A percentile compares a stretch with the other conserved stretches of the same genome.
phyloP scores from a whole-genome alignment of 371 early-diverging fungal species.

The Apophysomyces ossiformis region DNA sequence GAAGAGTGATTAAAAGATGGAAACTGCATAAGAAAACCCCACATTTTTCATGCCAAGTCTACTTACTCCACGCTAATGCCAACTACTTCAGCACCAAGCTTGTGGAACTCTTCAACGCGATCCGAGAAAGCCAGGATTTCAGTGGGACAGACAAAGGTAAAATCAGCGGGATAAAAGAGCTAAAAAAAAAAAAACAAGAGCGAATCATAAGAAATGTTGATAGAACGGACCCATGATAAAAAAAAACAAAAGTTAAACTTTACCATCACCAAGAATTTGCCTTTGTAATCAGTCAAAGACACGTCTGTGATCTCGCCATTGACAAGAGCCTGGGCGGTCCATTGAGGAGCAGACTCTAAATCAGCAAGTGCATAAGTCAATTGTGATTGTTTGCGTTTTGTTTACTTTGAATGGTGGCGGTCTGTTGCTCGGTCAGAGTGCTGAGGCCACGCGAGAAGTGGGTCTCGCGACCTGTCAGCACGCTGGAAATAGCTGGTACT shows the following conservation, averaged over 20 bases:
- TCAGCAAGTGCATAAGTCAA: background rate
- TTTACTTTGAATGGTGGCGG: constrained; percentile 28
- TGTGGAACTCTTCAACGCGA: constrained; percentile 64
- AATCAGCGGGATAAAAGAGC: constrained; percentile 48
- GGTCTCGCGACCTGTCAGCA: constrained; percentile 6
- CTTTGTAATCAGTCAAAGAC: constrained; percentile 85
- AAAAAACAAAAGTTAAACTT: too few relatives aligned
- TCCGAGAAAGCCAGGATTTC: constrained; percentile 73
- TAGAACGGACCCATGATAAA: background rate
- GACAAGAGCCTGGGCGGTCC: constrained; percentile 72
- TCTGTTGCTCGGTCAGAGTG: constrained; percentile 12
- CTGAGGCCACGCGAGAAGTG: background rate
- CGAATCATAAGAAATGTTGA: too few relatives aligned
- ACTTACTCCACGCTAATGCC: constrained; percentile 84
- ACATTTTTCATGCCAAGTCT: too few relatives aligned
- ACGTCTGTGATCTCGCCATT: constrained; percentile 78
- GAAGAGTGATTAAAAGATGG: background rate
- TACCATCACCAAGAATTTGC: constrained; percentile 59
- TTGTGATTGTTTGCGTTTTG: background rate
- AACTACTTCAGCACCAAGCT: constrained; percentile 75
- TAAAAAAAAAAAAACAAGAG: background rate
- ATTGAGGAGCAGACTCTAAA: constrained; percentile 69
- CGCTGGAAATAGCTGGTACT: constrained; percentile 13
- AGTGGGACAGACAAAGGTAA: constrained; percentile 70
- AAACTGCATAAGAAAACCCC: too few relatives aligned